A percentile compares a stretch with the other conserved stretches of the same genome.
phyloP scores from a whole-genome alignment of 768 basidiomycete genomes.

The Boletus speciosus region DNA sequence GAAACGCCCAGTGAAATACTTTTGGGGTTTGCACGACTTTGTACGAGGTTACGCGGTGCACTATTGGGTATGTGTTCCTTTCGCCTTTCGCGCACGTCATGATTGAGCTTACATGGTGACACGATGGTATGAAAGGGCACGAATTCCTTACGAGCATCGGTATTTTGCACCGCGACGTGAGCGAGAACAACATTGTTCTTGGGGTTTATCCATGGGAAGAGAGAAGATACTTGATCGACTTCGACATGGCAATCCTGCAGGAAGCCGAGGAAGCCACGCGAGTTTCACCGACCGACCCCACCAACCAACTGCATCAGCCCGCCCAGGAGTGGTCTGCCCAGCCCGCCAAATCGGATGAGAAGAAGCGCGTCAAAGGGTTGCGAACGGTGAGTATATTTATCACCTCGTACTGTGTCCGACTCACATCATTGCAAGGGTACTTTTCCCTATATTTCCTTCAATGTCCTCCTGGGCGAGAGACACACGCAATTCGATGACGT shows the following conservation, averaged over 20 bases:
- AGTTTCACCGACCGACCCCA: too few species aligned
- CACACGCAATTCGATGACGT: conserved; percentile 12
- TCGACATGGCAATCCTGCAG: conserved; percentile 20
- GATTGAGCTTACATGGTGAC: too few species aligned
- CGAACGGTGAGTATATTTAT: too few species aligned
- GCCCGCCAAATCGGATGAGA: too few species aligned
- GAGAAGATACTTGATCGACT: conserved; percentile 20
- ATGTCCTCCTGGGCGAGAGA: conserved; percentile 1
- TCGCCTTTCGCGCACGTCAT: too few species aligned
- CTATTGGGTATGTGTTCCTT: too few species aligned
- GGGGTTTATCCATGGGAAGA: too few species aligned
- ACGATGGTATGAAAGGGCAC: conserved; percentile 7
- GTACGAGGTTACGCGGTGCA: neutral
- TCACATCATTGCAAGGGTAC: neutral
- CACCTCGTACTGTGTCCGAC: neutral
- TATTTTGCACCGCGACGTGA: too few species aligned
- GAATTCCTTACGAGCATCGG: conserved; percentile 5
- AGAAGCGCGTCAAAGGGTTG: neutral
- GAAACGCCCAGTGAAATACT: conserved; percentile 10
- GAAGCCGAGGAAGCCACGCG: neutral
- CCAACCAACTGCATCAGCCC: too few species aligned
- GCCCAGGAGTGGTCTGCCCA: too few species aligned
- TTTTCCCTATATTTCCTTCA: conserved; percentile 11
- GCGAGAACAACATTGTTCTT: too few species aligned
- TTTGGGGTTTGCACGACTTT: conserved; percentile 19